These are phyloP conservation scores for Candida morakotiae DNA, from an alignment of 805 yeast species.

Conservation along the genomic window DNA sequence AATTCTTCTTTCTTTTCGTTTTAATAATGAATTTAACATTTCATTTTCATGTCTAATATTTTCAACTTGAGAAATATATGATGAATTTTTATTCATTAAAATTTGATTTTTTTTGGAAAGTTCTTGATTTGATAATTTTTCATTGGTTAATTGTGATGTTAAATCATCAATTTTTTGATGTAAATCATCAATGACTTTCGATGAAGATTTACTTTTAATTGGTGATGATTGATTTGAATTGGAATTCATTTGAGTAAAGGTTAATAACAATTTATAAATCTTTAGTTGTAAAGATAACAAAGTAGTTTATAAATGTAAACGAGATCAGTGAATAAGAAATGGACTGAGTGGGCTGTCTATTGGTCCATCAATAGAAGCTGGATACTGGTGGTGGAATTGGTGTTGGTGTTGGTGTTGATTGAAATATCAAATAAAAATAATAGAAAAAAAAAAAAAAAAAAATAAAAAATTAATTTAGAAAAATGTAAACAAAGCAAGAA, in stretches of 20 bases:
- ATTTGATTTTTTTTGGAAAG: conserved; percentile 50
- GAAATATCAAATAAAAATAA: not conserved
- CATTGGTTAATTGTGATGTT: conserved; percentile 43
- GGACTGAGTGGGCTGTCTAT: too few relatives aligned
- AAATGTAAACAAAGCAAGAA: not conserved
- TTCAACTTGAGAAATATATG: conserved; percentile 59
- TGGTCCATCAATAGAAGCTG: too few relatives aligned
- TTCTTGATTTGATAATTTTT: conserved; percentile 39
- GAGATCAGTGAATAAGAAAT: not conserved
- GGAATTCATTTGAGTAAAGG: conserved; percentile 2
- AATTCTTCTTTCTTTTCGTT: conserved; percentile 67
- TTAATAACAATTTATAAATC: not conserved
- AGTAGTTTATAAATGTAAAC: not conserved
- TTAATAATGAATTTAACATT: conserved; percentile 62
- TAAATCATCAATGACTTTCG: conserved; percentile 49
- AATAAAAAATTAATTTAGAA: not conserved
- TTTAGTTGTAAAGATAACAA: conserved; percentile 1
- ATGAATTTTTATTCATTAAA: conserved; percentile 45
- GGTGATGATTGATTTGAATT: conserved; percentile 2
- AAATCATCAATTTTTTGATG: conserved; percentile 41
- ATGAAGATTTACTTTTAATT: conserved; percentile 5
- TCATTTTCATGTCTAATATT: conserved; percentile 76
- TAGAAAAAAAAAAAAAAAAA: not conserved
- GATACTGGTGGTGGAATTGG: too few relatives aligned
- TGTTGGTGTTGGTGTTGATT: too few relatives aligned